Base-by-base conservation (phyloP, 495 filamentous ascomycete species). In the Bathelium albidoporum region DNA sequence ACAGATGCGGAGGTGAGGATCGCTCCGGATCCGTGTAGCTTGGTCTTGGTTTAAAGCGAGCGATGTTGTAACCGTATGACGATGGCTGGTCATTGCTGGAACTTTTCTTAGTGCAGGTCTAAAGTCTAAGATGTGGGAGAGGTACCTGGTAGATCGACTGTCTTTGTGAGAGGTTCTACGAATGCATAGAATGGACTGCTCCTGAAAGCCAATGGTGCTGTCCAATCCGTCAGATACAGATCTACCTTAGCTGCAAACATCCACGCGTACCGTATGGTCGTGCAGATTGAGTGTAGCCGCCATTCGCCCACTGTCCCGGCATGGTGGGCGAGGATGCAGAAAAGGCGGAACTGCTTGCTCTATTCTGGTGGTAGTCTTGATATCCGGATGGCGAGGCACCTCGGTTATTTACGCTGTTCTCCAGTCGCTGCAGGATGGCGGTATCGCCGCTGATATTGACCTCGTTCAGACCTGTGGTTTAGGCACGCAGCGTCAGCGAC, bases 1-100 rank as follows among this genome's bases (percentile, higher is more conserved):
- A 85, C 97, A 89, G 45, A 92, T 78, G 43, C 82, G 80, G 43
- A 85, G 69, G 43, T 81, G 76, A 0, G 74, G 70, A 60, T 91
- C 85, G 12, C 63, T 72, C 60, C 74, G 74, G 65, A 87, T 74
- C 62, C 73, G 77, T 60, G 78, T 69, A 14, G 84, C 78, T 1
- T 74, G 71, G 16, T 78, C 76, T 52, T 80, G 66, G 2, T 66
- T 76, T 2, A 87, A 72, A 45, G 73, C 81, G 41, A 96, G 74
- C 28, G 74, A 67, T 0, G 82, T 64, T 11, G 70, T 72, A 39
- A 82, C 75, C 9, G 81, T 82, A 62, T 87, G 80, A 29, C 87
- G 76, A 65, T 89, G 84, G 34, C 59, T 68, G 22, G 72, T 69
- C 64, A 68, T 70, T 53, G 66, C 73, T 73, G 65, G 9, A 16